phyloP scores from a whole-genome alignment of 1,284 basidiomycete genomes.

The Rhodotorula sp. region DNA sequence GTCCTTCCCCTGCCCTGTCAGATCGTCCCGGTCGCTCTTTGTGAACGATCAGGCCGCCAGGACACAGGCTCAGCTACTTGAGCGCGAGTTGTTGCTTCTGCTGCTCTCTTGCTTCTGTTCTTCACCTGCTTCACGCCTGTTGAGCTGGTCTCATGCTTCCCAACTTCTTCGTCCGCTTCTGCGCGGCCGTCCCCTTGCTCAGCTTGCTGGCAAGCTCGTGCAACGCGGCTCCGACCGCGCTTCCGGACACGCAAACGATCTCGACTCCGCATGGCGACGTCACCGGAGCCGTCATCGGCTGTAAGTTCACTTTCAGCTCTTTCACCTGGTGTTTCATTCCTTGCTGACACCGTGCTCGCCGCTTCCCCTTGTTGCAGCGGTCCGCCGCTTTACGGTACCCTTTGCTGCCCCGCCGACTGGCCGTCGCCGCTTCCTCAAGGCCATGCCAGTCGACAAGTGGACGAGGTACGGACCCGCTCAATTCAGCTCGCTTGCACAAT shows the following conservation, averaged over 20 bases:
- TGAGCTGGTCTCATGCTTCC: background rate
- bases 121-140: background rate
- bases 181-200: background rate
- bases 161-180: background rate
- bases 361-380: background rate
- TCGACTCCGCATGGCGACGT: conserved; percentile 19
- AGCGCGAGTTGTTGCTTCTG: background rate
- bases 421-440: conserved; percentile 16
- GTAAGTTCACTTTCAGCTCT: background rate
- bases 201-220: background rate
- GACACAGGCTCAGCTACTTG: too few species aligned
- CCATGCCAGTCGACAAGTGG: background rate
- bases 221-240: background rate
- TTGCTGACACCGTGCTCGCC: too few species aligned
- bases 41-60: background rate
- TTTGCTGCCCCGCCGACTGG: conserved; percentile 38
- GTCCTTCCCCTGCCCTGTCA: background rate
- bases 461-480: background rate
- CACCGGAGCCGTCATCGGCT: background rate
- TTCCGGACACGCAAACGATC: background rate
- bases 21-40: background rate
- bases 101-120: background rate
- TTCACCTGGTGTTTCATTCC: background rate
- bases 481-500: background rate
- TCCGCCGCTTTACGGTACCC: conserved; percentile 35